Evolutionary conservation across 2,329 filamentous ascomycete species (phyloP).

Genomic region (Aureobasidium sp.): DNA sequence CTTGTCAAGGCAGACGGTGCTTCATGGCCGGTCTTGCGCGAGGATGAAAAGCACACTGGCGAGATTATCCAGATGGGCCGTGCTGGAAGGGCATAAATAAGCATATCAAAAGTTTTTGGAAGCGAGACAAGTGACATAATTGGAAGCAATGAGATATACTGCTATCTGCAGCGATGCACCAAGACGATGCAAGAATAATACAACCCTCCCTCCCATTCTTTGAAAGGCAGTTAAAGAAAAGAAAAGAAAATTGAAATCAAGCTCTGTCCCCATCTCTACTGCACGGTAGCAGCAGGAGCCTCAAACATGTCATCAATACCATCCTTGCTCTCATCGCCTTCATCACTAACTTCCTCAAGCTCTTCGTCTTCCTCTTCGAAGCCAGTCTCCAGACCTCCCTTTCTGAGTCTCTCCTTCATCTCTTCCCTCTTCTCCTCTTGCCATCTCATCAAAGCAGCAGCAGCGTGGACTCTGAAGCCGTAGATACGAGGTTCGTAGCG

Average conservation of each 20-base stretch:
- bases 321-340: constrained; percentile 61
- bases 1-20: constrained; percentile 77
- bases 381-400: constrained; percentile 75
- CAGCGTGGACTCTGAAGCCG: constrained; percentile 95
- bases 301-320: constrained; percentile 53
- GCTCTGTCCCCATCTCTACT: background rate
- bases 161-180: background rate
- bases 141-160: background rate
- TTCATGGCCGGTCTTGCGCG: constrained; percentile 88
- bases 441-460: constrained; percentile 90
- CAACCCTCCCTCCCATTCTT: background rate
- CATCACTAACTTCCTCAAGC: constrained; percentile 62
- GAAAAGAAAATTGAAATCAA: background rate
- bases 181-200: background rate
- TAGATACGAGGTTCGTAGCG: constrained; percentile 93
- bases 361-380: constrained; percentile 76
- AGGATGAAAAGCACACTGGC: constrained; percentile 75
- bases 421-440: constrained; percentile 84
- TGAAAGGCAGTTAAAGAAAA: background rate
- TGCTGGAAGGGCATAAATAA: constrained; percentile 63
- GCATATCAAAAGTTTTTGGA: background rate
- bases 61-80: constrained; percentile 93
- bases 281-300: constrained; percentile 25
- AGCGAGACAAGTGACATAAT: background rate
- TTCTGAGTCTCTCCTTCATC: constrained; percentile 81